Conservation (phyloP, 441 rosid genomes). For the Rhodomyrtus psidioides region DNA sequence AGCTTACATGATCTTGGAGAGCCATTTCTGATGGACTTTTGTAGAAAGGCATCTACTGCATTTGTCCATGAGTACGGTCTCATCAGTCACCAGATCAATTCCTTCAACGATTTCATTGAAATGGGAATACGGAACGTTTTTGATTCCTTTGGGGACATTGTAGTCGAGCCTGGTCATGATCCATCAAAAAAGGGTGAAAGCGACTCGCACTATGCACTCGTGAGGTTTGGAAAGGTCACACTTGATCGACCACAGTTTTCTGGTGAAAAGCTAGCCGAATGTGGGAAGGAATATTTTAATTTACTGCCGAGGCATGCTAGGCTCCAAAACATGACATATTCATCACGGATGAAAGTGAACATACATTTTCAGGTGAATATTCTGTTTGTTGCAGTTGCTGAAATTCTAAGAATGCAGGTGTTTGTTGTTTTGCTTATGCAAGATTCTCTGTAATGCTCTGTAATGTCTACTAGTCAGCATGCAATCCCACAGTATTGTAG, state of each 20-base stretch:
- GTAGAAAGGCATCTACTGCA: constrained; percentile 44
- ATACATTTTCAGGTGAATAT: constrained; percentile 57
- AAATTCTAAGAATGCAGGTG: not conserved
- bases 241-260: constrained; percentile 54
- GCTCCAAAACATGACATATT: constrained; percentile 88
- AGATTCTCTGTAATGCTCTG: not conserved
- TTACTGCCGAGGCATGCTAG: constrained; percentile 73
- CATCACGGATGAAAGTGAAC: constrained; percentile 54
- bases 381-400: not conserved
- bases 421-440: not conserved
- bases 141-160: constrained; percentile 53
- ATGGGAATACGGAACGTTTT: constrained; percentile 57
- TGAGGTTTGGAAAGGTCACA: constrained; percentile 54
- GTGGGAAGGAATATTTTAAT: constrained; percentile 29
- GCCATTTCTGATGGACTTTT: constrained; percentile 32
- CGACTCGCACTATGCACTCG: constrained; percentile 47
- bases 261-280: constrained; percentile 12
- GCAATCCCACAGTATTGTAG: not conserved
- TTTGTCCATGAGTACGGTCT: constrained; percentile 68
- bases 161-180: constrained; percentile 61
- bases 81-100: constrained; percentile 77
- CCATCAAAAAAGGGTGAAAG: constrained; percentile 57
- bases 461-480: not conserved
- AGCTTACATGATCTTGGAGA: constrained; percentile 36
- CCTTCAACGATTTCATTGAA: constrained; percentile 57